These are phyloP conservation scores for Juglanconis sp. DNA, from an alignment of 2,329 filamentous ascomycete species.

Conservation along the genomic window DNA sequence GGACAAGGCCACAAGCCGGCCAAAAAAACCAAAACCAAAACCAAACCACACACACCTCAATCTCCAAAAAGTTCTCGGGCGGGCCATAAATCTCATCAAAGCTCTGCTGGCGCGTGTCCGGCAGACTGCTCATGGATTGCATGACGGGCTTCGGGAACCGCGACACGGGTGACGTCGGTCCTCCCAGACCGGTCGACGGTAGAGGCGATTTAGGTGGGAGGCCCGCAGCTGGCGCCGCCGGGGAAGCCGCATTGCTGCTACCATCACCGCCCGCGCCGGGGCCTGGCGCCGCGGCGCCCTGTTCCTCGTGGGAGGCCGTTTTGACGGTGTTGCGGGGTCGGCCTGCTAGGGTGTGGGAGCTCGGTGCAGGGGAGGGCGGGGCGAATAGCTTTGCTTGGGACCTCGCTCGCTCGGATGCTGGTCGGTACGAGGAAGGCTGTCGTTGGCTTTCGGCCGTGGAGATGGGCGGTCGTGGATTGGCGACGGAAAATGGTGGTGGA, in stretches of 20 bases:
- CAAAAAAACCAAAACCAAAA: neutral
- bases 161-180: constrained; percentile 27
- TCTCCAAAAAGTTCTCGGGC: constrained; percentile 98
- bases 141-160: constrained; percentile 46
- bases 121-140: constrained; percentile 57
- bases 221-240: constrained; percentile 19
- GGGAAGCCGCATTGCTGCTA: constrained; percentile 15
- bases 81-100: constrained; percentile 99
- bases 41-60: constrained; percentile 63
- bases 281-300: constrained; percentile 19
- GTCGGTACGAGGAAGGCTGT: no score
- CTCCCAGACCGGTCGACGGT: neutral
- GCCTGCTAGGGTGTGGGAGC: neutral
- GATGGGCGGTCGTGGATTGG: no score
- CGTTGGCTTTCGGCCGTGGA: no score
- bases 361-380: neutral
- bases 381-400: no score
- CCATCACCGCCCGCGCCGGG: constrained; percentile 31
- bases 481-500: no score
- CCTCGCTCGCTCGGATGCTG: no score
- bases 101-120: constrained; percentile 79
- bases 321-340: constrained; percentile 31
- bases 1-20: no score
- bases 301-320: constrained; percentile 40
- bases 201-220: constrained; percentile 18